Base-by-base conservation (phyloP, 169 alveolate genomes). In the Plasmodium coatneyi region DNA sequence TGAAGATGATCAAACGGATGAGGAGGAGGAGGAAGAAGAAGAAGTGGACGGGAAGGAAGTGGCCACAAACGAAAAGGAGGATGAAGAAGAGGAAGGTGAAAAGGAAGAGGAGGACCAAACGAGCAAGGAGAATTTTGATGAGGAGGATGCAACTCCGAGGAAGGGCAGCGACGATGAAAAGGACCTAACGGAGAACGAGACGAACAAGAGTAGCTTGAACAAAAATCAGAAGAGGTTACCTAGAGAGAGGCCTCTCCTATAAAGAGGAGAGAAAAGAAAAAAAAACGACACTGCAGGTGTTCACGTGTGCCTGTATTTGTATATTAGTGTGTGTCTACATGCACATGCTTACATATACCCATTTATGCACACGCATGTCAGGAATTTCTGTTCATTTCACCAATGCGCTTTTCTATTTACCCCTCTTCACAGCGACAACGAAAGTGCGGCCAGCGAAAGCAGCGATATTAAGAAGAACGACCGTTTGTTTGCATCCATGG, bases 401-500 rank as follows among this genome's bases (percentile, higher is more conserved):
- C n/a, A 54, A 14, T 52, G 56, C 19, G 3, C 76, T n/a, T 14
- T 46, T 22, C 49, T 19, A 49, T 28, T 71, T 46, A 12, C 70
- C 66, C 76, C 82, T 56, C 72, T 41, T 79, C 71, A 14, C 74
- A 87, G 87, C 43, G 87, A 80, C 78, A 87, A 52, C 30, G 93
- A 87, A 39, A 87, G 93, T 80, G 90, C 25, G 16, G 4, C 78
- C 49, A 87, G 93, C 46, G 93, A 56, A 56, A 22, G 34, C n/a
- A 66, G 93, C 36, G 89, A 87, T 41, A 56, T 78, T n/a, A 87
- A 87, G 71, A 87, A 87, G 71, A 87, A 78, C 52, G 93, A 87
- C 25, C 93, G 93, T 9, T 16, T 87, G 46, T 87, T 87, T 79
- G 79, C 93, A 22, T 87, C 93, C 28, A 34, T 87, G 87, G 93